Evolutionary conservation across 495 filamentous ascomycete species (phyloP).

Genomic region (Aspergillus conjunctus): DNA sequence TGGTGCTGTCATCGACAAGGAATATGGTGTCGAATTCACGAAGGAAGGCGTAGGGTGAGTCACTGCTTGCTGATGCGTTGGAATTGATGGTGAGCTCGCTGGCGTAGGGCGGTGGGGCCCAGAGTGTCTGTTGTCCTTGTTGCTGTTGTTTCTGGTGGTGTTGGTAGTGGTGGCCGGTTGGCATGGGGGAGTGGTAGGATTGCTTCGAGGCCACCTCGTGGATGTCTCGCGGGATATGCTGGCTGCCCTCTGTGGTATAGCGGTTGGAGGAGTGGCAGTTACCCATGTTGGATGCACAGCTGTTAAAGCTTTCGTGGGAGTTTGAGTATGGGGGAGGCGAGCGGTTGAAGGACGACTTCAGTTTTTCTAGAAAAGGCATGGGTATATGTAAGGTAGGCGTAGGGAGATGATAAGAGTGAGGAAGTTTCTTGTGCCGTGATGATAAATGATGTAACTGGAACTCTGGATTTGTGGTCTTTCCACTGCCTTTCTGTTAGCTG

Average conservation of each 20-base stretch:
- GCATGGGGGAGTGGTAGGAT: constrained; percentile 9
- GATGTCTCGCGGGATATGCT: constrained; percentile 4
- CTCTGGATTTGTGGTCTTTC: too few species aligned
- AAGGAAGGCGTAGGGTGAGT: constrained; percentile 75
- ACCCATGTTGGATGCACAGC: constrained; percentile 13
- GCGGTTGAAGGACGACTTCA: not conserved
- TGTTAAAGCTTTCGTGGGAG: not conserved
- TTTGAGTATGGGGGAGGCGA: not conserved
- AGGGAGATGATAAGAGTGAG: not conserved
- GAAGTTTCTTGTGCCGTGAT: too few species aligned
- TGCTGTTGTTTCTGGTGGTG: not conserved
- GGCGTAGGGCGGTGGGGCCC: constrained; percentile 42
- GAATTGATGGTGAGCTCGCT: constrained; percentile 3
- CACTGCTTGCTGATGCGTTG: constrained; percentile 15
- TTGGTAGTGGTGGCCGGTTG: constrained; percentile 8
- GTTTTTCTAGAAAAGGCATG: constrained; percentile 14
- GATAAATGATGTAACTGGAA: too few species aligned
- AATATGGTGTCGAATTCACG: constrained; percentile 87
- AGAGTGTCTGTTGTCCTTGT: not conserved
- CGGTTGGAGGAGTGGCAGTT: constrained; percentile 12
- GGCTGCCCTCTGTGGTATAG: not conserved
- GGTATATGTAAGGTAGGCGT: not conserved
- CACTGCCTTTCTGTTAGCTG: too few species aligned
- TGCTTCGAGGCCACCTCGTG: constrained; percentile 1
- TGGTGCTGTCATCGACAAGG: constrained; percentile 88